phyloP scores from a whole-genome alignment of 2,329 filamentous ascomycete species.

The Diaporthe citri region DNA sequence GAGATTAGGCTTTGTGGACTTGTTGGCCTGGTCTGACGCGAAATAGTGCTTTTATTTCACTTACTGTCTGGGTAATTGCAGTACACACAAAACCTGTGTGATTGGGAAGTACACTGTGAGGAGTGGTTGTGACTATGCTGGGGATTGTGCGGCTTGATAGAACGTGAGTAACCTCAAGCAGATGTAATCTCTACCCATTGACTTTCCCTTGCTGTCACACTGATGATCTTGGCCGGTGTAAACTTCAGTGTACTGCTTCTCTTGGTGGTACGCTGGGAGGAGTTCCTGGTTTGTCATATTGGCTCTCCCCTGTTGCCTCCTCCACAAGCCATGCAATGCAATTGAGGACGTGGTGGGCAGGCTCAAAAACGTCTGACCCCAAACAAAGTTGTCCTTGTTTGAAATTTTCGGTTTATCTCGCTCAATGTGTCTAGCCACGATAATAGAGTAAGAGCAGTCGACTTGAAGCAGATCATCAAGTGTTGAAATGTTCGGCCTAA shows the following conservation, averaged over 20 bases:
- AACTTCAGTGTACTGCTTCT: no score
- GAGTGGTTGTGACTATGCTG: no score
- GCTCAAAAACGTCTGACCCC: background rate
- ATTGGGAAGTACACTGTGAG: no score
- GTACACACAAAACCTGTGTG: background rate
- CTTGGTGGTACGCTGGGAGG: no score
- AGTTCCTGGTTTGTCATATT: no score
- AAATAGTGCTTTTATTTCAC: background rate
- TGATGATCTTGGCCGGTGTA: no score
- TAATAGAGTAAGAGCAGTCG: background rate
- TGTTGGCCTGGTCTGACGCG: background rate
- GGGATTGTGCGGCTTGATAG: no score
- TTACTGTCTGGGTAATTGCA: background rate
- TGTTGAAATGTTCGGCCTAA: background rate
- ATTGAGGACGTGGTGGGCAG: background rate
- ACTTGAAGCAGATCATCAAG: background rate
- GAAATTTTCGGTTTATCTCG: background rate
- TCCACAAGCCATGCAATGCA: background rate
- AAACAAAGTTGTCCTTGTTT: background rate
- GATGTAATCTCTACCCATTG: no score
- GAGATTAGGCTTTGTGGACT: background rate
- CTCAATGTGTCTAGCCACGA: background rate
- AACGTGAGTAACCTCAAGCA: no score
- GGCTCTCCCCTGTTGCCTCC: no score
- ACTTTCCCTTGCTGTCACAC: no score